Evolutionary conservation across 1,284 basidiomycete genomes (phyloP), one percentile per base, ranked within the genome.

Genomic region (Coniferiporia sulphurascens): DNA sequence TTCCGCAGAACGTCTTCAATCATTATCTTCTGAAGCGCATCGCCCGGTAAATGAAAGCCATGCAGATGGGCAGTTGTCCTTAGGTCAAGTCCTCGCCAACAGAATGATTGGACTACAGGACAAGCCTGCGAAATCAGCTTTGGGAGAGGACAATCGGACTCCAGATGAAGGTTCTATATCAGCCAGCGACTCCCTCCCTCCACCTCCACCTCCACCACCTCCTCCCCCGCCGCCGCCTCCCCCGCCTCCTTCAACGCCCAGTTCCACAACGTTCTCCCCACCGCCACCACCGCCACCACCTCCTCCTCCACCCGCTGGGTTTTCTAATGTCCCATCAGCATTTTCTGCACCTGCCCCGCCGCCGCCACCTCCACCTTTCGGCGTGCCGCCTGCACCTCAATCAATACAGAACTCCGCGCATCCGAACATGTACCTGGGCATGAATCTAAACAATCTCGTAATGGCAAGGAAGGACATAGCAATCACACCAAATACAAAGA

Each of bases 401-500:
- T 83, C 84, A 13, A 71, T 74, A 35, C 76, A 78, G 22, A 74
- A 72, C 55, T 84, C 85, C 34, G 73, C 79, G 22, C 83, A 84
- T 19, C 76, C 79, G 41, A 87, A 88, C n/a, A 72, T 78, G 67
- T 72, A 84, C 9, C 72, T 89, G 1, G 82, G 86, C 46, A 71
- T 76, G 22, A 84, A 83, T 65, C 69, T 87, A 50, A 78, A 76
- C 65, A 76, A 76, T 48, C 71, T 84, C 60, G 70, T 85, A 32
- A 78, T 80, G 59, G 78, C 80, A 55, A 87, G 95, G 55, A 98
- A 98, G 73, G 92, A 93, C 68, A 84, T 98, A 66, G 78, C 85
- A 1, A 83, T 94, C 55, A 88, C 91, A 52, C 93, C 95, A 1
- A 86, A 83, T 62, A 88, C 85, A 54, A 94, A 95, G 78, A 95